phyloP scores from a whole-genome alignment of 148 eudicot genomes.

The Cornus suecica region DNA sequence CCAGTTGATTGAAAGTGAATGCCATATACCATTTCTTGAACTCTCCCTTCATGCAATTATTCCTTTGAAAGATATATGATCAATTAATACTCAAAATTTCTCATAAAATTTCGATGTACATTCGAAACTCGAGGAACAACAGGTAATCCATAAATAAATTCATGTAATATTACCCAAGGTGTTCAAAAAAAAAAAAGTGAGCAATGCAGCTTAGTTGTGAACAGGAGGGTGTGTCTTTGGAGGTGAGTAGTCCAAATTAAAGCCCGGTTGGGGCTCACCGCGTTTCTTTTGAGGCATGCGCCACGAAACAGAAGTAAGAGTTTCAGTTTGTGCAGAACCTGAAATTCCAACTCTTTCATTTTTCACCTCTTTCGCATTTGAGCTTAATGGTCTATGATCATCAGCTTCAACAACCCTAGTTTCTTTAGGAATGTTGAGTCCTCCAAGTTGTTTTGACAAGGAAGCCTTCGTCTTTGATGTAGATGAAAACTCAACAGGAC shows the following conservation, averaged over 20 bases:
- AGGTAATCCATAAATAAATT: neutral
- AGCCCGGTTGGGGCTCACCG: slow-evolving; percentile 33
- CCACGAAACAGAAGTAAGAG: slow-evolving; percentile 26
- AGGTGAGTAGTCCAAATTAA: slow-evolving; percentile 47
- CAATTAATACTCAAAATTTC: neutral
- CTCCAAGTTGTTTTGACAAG: neutral
- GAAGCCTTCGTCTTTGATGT: neutral
- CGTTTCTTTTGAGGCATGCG: slow-evolving; percentile 31
- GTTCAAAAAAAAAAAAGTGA: neutral
- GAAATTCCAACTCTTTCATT: neutral
- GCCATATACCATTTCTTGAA: too few relatives aligned
- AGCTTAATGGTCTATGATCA: neutral
- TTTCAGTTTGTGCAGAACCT: neutral
- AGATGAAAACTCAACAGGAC: slow-evolving; percentile 6
- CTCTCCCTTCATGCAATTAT: too few relatives aligned
- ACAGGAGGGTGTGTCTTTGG: slow-evolving; percentile 56
- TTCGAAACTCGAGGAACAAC: neutral
- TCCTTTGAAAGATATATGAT: too few relatives aligned
- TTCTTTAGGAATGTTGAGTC: slow-evolving; percentile 11
- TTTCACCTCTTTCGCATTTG: neutral
- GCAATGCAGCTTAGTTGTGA: slow-evolving; percentile 33
- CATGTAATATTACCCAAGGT: neutral
- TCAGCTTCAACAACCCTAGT: slow-evolving; percentile 11
- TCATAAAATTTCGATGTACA: slow-evolving; percentile 10
- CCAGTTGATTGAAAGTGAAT: neutral